Conservation (phyloP, 2,329 filamentous ascomycete species). For the Fusarium verticillioides region DNA sequence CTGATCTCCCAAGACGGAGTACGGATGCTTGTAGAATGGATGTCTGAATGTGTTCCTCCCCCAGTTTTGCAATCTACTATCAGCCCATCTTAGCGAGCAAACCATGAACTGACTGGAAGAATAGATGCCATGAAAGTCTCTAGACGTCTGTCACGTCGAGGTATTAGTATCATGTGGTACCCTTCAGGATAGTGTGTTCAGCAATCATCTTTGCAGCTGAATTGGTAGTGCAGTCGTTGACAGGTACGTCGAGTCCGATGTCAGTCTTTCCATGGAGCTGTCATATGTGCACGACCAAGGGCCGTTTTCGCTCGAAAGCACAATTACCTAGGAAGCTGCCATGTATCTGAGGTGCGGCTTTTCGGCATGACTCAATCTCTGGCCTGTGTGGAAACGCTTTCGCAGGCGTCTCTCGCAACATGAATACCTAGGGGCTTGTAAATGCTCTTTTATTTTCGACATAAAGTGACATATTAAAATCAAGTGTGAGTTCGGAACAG, state of each 20-base stretch:
- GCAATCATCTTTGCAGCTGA: not conserved
- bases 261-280: not conserved
- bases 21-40: conserved; percentile 47
- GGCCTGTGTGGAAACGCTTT: not conserved
- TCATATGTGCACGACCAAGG: not conserved
- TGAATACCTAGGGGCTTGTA: not conserved
- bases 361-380: not conserved
- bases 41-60: conserved; percentile 38
- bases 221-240: not conserved
- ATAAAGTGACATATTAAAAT: not conserved
- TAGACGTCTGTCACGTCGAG: not conserved
- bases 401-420: not conserved
- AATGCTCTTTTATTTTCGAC: not conserved
- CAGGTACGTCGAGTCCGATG: not conserved
- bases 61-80: not conserved
- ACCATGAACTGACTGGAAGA: not conserved
- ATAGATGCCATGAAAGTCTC: not conserved
- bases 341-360: no score
- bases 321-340: not conserved
- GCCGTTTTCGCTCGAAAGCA: not conserved
- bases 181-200: not conserved
- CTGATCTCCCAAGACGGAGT: conserved; percentile 42
- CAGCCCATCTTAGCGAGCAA: not conserved
- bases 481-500: not conserved
- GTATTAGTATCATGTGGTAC: not conserved